phyloP scores from a whole-genome alignment of 495 filamentous ascomycete species.

The Rhizodiscina lignyota region DNA sequence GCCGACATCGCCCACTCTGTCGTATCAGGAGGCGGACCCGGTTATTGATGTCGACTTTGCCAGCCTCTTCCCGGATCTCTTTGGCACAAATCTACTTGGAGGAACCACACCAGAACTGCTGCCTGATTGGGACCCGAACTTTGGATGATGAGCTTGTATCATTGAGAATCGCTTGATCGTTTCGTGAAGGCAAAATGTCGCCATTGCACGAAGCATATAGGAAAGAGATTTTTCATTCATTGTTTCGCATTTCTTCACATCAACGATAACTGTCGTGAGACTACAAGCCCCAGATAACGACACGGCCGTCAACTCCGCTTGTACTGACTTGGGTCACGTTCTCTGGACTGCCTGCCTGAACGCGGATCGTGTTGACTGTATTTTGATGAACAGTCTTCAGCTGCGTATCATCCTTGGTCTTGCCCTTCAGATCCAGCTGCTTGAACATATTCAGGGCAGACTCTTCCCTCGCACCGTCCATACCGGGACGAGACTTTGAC shows the following conservation, averaged over 20 bases:
- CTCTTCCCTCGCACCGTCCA: slow-evolving; percentile 49
- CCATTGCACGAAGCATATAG: too few species aligned
- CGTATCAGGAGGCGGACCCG: slow-evolving; percentile 6
- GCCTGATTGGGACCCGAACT: slow-evolving; percentile 6
- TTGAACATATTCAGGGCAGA: slow-evolving; percentile 97
- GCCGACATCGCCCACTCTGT: slow-evolving; percentile 6
- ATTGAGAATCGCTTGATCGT: too few species aligned
- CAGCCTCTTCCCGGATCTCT: slow-evolving; percentile 7
- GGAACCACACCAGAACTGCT: slow-evolving; percentile 3
- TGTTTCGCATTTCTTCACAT: too few species aligned
- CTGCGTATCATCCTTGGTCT: slow-evolving; percentile 73
- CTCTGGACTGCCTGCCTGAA: too few species aligned
- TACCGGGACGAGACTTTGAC: slow-evolving; percentile 31
- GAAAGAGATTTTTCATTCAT: too few species aligned
- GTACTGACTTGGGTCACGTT: too few species aligned
- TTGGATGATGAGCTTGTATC: background rate
- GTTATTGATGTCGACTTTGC: slow-evolving; percentile 8
- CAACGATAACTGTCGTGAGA: too few species aligned
- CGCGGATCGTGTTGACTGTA: slow-evolving; percentile 77
- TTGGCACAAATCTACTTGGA: slow-evolving; percentile 3
- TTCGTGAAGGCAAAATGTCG: too few species aligned
- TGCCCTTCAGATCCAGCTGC: slow-evolving; percentile 96
- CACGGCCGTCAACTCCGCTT: too few species aligned
- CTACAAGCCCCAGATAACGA: too few species aligned
- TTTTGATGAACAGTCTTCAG: slow-evolving; percentile 96